phyloP scores from a whole-genome alignment of 208 protist genomes.

The Histomonas meleagridis region DNA sequence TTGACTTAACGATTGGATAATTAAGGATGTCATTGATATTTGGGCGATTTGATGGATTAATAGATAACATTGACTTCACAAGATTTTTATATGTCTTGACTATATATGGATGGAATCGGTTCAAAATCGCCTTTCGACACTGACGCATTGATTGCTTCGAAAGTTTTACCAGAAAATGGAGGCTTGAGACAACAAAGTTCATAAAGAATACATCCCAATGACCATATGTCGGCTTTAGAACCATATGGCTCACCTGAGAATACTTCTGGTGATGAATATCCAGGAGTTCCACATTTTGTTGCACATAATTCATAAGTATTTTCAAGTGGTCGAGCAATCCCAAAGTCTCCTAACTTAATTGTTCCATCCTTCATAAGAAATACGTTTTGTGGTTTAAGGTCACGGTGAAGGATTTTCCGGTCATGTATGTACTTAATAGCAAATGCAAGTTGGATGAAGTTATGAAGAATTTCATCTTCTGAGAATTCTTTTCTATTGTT shows the following conservation, averaged over 20 bases:
- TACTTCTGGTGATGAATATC: constrained; percentile 54
- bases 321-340: constrained; percentile 48
- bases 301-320: background rate
- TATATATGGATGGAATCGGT: background rate
- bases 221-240: constrained; percentile 54
- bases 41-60: background rate
- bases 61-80: background rate
- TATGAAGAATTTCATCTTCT: background rate
- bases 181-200: constrained; percentile 47
- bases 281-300: constrained; percentile 54
- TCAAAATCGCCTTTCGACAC: background rate
- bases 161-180: constrained; percentile 45
- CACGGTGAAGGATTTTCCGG: background rate
- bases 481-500: background rate
- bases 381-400: constrained; percentile 54
- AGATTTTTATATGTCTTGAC: background rate
- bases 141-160: background rate
- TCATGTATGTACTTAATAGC: background rate
- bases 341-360: constrained; percentile 58
- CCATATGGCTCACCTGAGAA: constrained; percentile 41
- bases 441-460: background rate
- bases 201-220: constrained; percentile 55
- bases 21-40: background rate
- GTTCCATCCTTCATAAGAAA: constrained; percentile 41
- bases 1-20: background rate